Evolutionary conservation across 805 yeast species (phyloP).

Genomic region (Cyberlindnera mrakii): DNA sequence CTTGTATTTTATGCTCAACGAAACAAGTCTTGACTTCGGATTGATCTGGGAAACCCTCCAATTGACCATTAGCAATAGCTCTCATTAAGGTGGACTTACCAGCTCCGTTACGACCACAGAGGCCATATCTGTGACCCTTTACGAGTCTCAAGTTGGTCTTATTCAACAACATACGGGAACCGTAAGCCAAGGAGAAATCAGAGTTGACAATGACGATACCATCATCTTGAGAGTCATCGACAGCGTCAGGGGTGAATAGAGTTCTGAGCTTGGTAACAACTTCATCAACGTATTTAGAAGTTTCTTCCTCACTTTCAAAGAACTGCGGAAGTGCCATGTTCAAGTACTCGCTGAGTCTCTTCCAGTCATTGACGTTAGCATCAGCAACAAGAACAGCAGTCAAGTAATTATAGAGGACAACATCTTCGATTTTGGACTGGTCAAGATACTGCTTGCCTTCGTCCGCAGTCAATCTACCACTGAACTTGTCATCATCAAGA

Average conservation of each 20-base stretch:
- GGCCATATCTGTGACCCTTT: slow-evolving; percentile 95
- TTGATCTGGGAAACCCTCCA: slow-evolving; percentile 95
- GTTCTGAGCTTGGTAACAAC: slow-evolving; percentile 44
- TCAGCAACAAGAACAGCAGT: slow-evolving; percentile 49
- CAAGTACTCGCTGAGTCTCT: slow-evolving; percentile 51
- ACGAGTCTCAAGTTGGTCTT: slow-evolving; percentile 82
- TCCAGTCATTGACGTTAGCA: slow-evolving; percentile 72
- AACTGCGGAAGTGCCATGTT: slow-evolving; percentile 31
- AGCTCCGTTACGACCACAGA: slow-evolving; percentile 98
- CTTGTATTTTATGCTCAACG: slow-evolving; percentile 95
- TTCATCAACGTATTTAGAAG: slow-evolving; percentile 34
- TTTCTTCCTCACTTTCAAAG: slow-evolving; percentile 31
- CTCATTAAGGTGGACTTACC: slow-evolving; percentile 98
- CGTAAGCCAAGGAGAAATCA: slow-evolving; percentile 93
- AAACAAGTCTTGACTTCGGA: slow-evolving; percentile 86
- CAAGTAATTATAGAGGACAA: slow-evolving; percentile 41
- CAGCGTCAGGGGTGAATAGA: slow-evolving; percentile 47
- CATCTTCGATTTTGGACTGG: slow-evolving; percentile 29
- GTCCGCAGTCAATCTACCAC: slow-evolving; percentile 60
- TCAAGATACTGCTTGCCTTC: slow-evolving; percentile 44
- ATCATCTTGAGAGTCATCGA: slow-evolving; percentile 59
- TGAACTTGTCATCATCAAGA: slow-evolving; percentile 63
- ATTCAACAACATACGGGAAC: slow-evolving; percentile 93
- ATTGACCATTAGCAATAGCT: slow-evolving; percentile 91
- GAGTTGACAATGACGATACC: slow-evolving; percentile 91